Conservation (phyloP, 2,329 filamentous ascomycete species). For the Aspergillus felis region DNA sequence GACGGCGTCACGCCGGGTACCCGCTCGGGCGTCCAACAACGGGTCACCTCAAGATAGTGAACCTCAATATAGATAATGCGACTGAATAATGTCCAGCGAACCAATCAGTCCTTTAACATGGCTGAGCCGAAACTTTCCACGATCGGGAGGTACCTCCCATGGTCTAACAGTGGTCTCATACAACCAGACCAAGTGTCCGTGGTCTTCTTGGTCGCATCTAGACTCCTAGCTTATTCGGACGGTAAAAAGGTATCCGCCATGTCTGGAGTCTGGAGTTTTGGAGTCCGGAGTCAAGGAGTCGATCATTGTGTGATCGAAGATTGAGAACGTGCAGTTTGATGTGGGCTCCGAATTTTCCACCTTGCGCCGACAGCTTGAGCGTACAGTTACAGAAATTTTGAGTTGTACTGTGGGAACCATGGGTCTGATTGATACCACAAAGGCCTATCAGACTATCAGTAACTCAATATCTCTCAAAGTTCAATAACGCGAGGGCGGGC, state of each 20-base stretch:
- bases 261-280: background rate
- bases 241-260: background rate
- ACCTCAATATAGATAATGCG: background rate
- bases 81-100: background rate
- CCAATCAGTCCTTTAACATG: background rate
- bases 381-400: background rate
- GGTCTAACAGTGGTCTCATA: background rate
- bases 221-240: background rate
- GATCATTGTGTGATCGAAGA: background rate
- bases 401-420: background rate
- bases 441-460: background rate
- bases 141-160: background rate
- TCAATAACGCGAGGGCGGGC: background rate
- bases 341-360: background rate
- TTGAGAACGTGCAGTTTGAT: background rate
- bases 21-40: slow-evolving; percentile 9
- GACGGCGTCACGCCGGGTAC: slow-evolving; percentile 4
- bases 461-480: background rate
- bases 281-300: background rate
- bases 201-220: background rate
- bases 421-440: background rate
- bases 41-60: background rate
- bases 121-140: background rate
- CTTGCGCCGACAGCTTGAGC: background rate
- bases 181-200: background rate